Base-by-base conservation (phyloP, 768 basidiomycete species). In the Macrocybe gigantea region DNA sequence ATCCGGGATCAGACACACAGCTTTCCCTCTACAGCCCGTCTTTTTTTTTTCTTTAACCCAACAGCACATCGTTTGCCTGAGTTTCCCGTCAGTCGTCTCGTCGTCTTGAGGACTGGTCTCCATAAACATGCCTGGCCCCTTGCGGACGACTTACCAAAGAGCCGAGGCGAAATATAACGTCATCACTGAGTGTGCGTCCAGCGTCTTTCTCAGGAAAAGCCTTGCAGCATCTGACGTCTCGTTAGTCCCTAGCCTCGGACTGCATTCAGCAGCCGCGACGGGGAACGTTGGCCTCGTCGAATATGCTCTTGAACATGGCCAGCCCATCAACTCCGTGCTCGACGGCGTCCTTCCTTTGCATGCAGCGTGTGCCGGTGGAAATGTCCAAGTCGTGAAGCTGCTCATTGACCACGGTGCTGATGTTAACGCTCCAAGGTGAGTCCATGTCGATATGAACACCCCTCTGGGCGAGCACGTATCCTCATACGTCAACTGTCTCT, bases 341-440 rank as follows among this genome's bases (percentile, higher is more conserved):
- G 91, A 95, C 61, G 96, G 96, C 33, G 88, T 99, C 3, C 82
- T 96, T n/a, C 94, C 96, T 3, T 75, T 99, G 7, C 96, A 99
- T 61, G 94, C 93, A 3, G 96, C 95, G 2, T 89, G 83, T 56
- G 88, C 92, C 0, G 91, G 91, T 15, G 96, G 96, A 1, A 89
- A 82, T 60, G 89, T 88, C 48, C 78, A 83, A 49, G 88, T 97
- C 38, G 93, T 98, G 36, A 79, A 82, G 58, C 75, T 94, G 53
- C 71, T 99, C 40, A 87, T 99, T 59, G 91, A 96, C 52, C 73
- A 83, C 49, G 95, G 96, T 14, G 96, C 96, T n/a, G 96, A 99
- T 62, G 95, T 97, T 31, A 98, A 98, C 66, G 93, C 93, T 4
- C 86, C 92, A 45, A 82, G 94, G 88, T 89, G 45, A 51, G 78